These are phyloP conservation scores for Malania oleifera DNA, from an alignment of 164 flowering plant species.

Conservation along the genomic window DNA sequence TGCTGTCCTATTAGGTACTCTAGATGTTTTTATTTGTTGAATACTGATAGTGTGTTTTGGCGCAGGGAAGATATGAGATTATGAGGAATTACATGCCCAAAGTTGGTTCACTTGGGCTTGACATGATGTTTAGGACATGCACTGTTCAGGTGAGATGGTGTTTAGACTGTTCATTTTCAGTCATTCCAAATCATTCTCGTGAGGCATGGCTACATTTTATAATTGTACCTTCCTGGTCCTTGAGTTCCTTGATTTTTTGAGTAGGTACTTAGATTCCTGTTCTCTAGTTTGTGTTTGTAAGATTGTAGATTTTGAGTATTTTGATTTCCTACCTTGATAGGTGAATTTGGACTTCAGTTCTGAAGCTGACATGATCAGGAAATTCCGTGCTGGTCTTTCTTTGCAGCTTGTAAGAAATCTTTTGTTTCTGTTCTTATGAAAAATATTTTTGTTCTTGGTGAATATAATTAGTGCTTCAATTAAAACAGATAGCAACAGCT, in stretches of 20 bases:
- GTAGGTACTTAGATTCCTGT: not conserved
- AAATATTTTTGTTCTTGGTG: slow-evolving; percentile 2
- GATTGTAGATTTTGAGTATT: not conserved
- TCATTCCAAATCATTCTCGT: not conserved
- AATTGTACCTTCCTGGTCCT: slow-evolving; percentile 1
- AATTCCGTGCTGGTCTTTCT: slow-evolving; percentile 93
- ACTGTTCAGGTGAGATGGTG: slow-evolving; percentile 80
- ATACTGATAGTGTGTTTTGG: slow-evolving; percentile 27
- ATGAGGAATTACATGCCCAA: slow-evolving; percentile 97
- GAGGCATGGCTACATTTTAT: not conserved
- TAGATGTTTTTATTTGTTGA: not conserved
- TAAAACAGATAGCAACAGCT: slow-evolving; percentile 91
- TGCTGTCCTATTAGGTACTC: not conserved
- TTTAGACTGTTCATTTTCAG: not conserved
- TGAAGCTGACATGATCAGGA: slow-evolving; percentile 95
- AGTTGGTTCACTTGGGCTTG: slow-evolving; percentile 94
- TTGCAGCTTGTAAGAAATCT: slow-evolving; percentile 82
- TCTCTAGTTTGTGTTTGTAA: not conserved
- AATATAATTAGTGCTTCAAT: slow-evolving; percentile 23
- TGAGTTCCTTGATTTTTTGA: not conserved
- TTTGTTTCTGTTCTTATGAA: not conserved
- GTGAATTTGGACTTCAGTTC: slow-evolving; percentile 96
- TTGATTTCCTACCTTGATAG: slow-evolving; percentile 28
- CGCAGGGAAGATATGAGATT: slow-evolving; percentile 93
- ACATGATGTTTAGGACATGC: slow-evolving; percentile 99